A percentile compares a stretch with the other conserved stretches of the same genome.
These are phyloP conservation scores for Podaxis sp. DNA, from an alignment of 768 basidiomycete genomes.

Conservation along the genomic window DNA sequence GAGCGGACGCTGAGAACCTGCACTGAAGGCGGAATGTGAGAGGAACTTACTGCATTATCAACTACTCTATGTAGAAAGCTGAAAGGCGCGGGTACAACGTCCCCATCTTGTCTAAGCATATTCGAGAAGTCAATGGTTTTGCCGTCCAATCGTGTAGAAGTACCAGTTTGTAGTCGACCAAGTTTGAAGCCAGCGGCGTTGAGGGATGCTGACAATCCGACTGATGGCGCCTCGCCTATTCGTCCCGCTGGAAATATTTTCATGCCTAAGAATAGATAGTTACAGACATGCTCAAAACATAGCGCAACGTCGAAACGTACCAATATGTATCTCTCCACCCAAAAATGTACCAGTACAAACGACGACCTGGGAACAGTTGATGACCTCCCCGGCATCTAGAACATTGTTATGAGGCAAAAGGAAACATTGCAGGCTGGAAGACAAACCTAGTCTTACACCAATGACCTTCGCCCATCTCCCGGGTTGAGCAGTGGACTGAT, in stretches of 20 bases:
- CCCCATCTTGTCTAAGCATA: constrained; percentile 66
- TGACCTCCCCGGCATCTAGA: constrained; percentile 70
- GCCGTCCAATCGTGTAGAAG: constrained; percentile 76
- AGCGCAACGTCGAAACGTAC: constrained; percentile 32
- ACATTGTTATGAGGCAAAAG: background rate
- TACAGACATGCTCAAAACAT: background rate
- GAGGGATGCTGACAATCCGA: constrained; percentile 77
- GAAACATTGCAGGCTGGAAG: background rate
- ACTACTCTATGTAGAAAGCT: constrained; percentile 71
- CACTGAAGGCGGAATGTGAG: background rate
- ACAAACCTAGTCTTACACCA: constrained; percentile 69
- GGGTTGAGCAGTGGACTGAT: constrained; percentile 37
- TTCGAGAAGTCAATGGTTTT: constrained; percentile 68
- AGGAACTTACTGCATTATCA: constrained; percentile 59
- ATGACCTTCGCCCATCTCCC: constrained; percentile 51
- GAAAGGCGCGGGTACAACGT: constrained; percentile 66
- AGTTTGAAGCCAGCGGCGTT: constrained; percentile 76
- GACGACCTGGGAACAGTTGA: constrained; percentile 79
- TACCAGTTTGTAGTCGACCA: constrained; percentile 82
- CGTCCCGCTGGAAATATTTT: constrained; percentile 79
- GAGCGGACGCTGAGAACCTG: background rate
- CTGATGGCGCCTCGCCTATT: constrained; percentile 67
- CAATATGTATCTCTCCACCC: constrained; percentile 89
- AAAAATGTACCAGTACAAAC: constrained; percentile 92
- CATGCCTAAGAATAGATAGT: constrained; percentile 42